Evolutionary conservation across 305 asterid genomes (phyloP).

Genomic region (Solanum hybrid): DNA sequence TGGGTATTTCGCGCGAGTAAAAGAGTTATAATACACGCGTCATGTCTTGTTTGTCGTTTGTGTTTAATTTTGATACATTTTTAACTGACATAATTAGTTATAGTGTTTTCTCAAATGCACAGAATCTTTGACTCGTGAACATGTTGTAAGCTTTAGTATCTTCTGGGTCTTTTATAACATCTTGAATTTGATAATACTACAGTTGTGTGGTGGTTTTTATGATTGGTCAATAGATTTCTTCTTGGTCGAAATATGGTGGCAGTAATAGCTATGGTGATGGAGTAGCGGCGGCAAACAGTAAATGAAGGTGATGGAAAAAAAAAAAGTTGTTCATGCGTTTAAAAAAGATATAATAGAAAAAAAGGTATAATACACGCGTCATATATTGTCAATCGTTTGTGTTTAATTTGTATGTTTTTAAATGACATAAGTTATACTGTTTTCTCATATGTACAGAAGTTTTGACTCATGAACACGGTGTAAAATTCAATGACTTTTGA

Average conservation of each 20-base stretch:
- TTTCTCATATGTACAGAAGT: not conserved
- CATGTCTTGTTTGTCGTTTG: not conserved
- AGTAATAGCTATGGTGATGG: not conserved
- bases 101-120: not conserved
- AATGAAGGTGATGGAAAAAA: not conserved
- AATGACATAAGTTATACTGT: not conserved
- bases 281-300: not conserved
- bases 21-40: accelerated
- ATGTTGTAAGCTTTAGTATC: accelerated
- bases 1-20: not conserved
- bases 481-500: accelerated
- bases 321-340: accelerated
- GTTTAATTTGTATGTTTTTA: not conserved
- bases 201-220: not conserved
- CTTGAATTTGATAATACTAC: accelerated
- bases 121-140: not conserved
- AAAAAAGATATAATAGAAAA: not conserved
- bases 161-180: not conserved
- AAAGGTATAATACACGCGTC: not conserved
- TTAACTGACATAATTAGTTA: not conserved
- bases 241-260: not conserved
- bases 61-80: not conserved
- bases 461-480: not conserved
- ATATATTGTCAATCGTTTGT: not conserved
- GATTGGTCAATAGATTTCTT: not conserved